Base-by-base conservation (phyloP, 2,329 filamentous ascomycete species). In the Rhynchosporium graminicola region DNA sequence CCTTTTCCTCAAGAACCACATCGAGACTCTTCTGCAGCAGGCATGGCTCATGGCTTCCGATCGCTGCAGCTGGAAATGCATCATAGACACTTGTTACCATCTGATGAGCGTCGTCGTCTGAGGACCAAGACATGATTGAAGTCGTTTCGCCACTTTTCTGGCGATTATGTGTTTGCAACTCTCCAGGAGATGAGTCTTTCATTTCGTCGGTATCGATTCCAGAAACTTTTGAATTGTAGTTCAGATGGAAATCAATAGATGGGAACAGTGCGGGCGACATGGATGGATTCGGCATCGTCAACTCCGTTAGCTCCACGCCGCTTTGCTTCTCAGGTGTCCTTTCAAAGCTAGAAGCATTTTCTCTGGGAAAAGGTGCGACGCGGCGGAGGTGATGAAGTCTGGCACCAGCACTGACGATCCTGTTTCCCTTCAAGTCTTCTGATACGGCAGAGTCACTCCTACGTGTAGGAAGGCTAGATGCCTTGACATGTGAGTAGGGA, bases 321-420 rank as follows among this genome's bases (percentile, higher is more conserved):
- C 56, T n/a, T 36, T 52, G 42, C 10, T 42, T 51, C 4, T 55
- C 31, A 29, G 9, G n/a, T 57, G 36, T 36, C 28, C 42, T 58
- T 12, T 59, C 64, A 31, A 40, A 63, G 29, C 63, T 60, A 2
- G 60, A 66, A 47, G 58, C 43, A 31, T 59, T 57, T 12, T 60
- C 55, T 50, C 63, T 57, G 20, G 63, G 63, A 40, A 67, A 67
- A 1, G 63, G 61, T 40, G 54, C 65, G 42, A 68, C 57, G 15
- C 65, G 63, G 15, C 57, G 63, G 29, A 67, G 33, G n/a, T 43
- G 56, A 15, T 62, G 62, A 13, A 68, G 26, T n/a, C 42, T 62
- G 29, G 63, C 61, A 26, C 56, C 54, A 7, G 62, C 59, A 57
- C 61, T 65, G 29, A 63, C 54, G 55, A 57, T 57, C 50, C 64